A percentile compares a stretch with the other conserved stretches of the same genome.
Conservation (phyloP, 495 filamentous ascomycete species). For the Annulohypoxylon bovei region DNA sequence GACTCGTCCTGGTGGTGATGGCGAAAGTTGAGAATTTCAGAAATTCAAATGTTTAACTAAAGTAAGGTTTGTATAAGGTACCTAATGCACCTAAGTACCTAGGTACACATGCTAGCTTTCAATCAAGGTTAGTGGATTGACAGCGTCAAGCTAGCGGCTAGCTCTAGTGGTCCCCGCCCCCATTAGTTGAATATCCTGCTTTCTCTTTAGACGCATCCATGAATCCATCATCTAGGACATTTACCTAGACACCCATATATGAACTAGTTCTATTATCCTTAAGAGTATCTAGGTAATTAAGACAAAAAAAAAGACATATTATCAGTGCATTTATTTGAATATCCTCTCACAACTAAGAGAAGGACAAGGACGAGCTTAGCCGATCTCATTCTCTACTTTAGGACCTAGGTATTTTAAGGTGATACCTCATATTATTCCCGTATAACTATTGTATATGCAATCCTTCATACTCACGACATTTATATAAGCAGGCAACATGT, state of each 20-base stretch:
- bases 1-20: neutral
- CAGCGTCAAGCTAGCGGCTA: too few species aligned
- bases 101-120: neutral
- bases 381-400: neutral
- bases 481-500: slow-evolving; percentile 21
- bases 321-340: neutral
- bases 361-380: neutral
- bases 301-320: too few species aligned
- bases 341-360: neutral
- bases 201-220: too few species aligned
- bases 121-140: too few species aligned
- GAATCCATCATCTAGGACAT: too few species aligned
- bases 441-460: neutral
- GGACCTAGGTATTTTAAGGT: neutral
- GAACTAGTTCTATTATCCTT: too few species aligned
- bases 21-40: neutral
- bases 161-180: too few species aligned
- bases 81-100: neutral
- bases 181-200: too few species aligned
- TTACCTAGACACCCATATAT: too few species aligned
- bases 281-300: neutral
- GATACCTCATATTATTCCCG: neutral
- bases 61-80: too few species aligned
- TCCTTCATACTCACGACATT: neutral
- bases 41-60: neutral